These are phyloP conservation scores for Ophiostoma triangulosporum DNA, from an alignment of 2,329 filamentous ascomycete genomes.

Conservation along the genomic window DNA sequence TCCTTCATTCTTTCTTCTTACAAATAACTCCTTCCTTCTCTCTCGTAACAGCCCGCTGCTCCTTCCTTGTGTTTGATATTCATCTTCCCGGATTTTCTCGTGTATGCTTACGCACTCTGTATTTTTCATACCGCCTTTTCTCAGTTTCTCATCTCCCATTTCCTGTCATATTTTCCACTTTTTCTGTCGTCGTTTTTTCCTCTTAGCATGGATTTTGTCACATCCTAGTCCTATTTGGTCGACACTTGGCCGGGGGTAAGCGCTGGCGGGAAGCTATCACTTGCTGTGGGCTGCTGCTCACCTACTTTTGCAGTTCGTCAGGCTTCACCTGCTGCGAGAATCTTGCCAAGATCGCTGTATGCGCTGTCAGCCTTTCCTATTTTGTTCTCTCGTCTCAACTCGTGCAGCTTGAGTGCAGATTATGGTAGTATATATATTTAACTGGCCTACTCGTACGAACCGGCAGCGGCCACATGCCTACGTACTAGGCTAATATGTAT, in stretches of 20 bases:
- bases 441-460: not conserved
- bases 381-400: not conserved
- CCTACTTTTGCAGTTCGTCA: not conserved
- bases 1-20: not conserved
- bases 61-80: too few relatives aligned
- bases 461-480: not conserved
- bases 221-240: not conserved
- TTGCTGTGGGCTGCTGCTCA: not conserved
- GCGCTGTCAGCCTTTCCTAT: not conserved
- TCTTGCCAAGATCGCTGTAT: not conserved
- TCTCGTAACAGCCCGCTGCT: too few relatives aligned
- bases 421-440: not conserved
- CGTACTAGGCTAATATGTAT: not conserved
- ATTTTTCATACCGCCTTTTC: not conserved
- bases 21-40: not conserved
- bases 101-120: too few relatives aligned
- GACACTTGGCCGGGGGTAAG: not conserved
- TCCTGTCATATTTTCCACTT: not conserved
- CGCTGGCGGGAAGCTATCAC: not conserved
- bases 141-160: not conserved
- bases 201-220: not conserved
- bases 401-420: not conserved
- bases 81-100: too few relatives aligned
- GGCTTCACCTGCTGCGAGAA: not conserved
- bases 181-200: not conserved